A percentile compares a stretch with the other conserved stretches of the same genome.
Evolutionary conservation across 1,284 basidiomycete species (phyloP).

Genomic region (Coniophora puteana): DNA sequence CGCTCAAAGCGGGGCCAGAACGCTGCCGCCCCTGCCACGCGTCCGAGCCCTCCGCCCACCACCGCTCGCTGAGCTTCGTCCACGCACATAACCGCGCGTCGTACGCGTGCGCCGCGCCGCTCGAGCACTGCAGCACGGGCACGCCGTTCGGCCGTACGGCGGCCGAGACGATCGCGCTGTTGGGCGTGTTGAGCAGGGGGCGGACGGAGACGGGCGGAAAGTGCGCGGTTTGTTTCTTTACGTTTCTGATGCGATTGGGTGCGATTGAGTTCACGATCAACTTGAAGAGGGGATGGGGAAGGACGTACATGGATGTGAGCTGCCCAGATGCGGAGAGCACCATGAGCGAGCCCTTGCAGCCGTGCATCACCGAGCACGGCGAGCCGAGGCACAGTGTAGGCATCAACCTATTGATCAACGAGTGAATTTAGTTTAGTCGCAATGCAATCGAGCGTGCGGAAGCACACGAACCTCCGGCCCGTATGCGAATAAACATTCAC

Average conservation of each 20-base stretch:
- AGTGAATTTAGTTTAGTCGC: not conserved
- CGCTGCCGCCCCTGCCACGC: slow-evolving; percentile 74
- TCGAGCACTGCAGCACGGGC: slow-evolving; percentile 73
- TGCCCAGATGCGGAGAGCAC: slow-evolving; percentile 70
- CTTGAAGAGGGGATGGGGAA: slow-evolving; percentile 1
- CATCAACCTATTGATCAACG: slow-evolving; percentile 51
- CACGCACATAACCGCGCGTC: slow-evolving; percentile 64
- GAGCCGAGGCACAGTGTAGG: slow-evolving; percentile 73
- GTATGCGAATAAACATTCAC: slow-evolving; percentile 77
- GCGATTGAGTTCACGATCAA: too few species aligned
- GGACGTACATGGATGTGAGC: slow-evolving; percentile 69
- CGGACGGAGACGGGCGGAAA: slow-evolving; percentile 65
- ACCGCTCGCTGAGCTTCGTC: slow-evolving; percentile 71
- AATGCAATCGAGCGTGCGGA: too few species aligned
- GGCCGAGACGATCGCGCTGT: slow-evolving; percentile 53
- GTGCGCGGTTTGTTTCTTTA: slow-evolving; percentile 57
- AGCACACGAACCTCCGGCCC: slow-evolving; percentile 62
- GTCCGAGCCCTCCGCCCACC: slow-evolving; percentile 80
- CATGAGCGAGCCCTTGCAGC: slow-evolving; percentile 60
- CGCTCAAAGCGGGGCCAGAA: slow-evolving; percentile 38
- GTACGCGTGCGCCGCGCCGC: slow-evolving; percentile 74
- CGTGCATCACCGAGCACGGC: slow-evolving; percentile 66
- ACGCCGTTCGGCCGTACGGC: slow-evolving; percentile 73
- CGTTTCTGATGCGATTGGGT: slow-evolving; percentile 49
- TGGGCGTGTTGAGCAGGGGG: slow-evolving; percentile 55